Conservation (phyloP, 345 rosid genomes). For the Lepidium africanum region DNA sequence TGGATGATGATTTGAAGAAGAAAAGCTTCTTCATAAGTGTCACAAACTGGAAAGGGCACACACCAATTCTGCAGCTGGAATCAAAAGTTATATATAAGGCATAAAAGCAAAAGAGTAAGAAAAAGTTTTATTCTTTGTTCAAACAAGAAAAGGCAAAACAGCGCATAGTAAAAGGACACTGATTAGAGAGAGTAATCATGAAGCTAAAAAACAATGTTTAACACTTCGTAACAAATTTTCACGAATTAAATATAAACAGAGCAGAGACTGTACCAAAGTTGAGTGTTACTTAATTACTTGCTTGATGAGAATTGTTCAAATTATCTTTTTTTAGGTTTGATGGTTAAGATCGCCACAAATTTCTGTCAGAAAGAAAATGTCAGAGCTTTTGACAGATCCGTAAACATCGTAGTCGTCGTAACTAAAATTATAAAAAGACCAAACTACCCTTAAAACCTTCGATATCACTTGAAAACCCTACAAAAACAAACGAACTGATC, state of each 20-base stretch:
- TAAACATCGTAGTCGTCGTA: conserved; percentile 7
- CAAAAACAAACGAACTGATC: not conserved
- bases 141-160: not conserved
- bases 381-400: conserved; percentile 28
- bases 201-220: not conserved
- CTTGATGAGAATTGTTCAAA: not conserved
- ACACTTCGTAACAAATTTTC: not conserved
- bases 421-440: not conserved
- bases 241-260: not conserved
- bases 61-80: conserved; percentile 31
- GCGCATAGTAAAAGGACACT: not conserved
- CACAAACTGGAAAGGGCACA: not conserved
- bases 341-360: conserved; percentile 17
- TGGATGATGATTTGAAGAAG: conserved; percentile 56
- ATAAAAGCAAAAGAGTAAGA: not conserved
- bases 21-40: conserved; percentile 75
- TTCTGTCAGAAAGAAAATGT: conserved; percentile 4
- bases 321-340: conserved; percentile 11
- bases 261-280: conserved; percentile 4
- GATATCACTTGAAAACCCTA: conserved; percentile 2
- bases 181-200: conserved; percentile 1
- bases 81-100: not conserved
- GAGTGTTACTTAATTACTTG: conserved; percentile 13
- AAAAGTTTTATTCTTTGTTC: not conserved
- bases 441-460: conserved; percentile 22